Conservation (phyloP, 2,329 filamentous ascomycete species). For the Fusarium metavorans region DNA sequence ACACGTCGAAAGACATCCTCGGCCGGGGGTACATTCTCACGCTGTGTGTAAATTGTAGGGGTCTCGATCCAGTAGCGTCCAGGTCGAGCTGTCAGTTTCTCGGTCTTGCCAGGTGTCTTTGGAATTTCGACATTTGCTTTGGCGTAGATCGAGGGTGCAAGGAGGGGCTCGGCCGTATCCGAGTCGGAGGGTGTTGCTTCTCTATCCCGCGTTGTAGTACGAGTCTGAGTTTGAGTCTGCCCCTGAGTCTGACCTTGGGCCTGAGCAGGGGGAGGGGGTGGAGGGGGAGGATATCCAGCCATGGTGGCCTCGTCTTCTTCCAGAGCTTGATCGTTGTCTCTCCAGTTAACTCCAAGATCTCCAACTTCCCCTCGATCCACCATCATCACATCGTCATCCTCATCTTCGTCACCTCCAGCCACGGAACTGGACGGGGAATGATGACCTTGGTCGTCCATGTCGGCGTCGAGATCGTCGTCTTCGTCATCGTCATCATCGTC, state of each 20-base stretch:
- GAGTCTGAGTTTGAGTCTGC: slow-evolving; percentile 55
- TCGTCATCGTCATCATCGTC: slow-evolving; percentile 50
- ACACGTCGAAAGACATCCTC: slow-evolving; percentile 93
- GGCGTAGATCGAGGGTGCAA: slow-evolving; percentile 70
- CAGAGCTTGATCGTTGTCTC: slow-evolving; percentile 64
- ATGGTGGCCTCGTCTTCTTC: not conserved
- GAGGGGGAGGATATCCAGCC: slow-evolving; percentile 73
- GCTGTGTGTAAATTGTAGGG: slow-evolving; percentile 75
- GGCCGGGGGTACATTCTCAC: slow-evolving; percentile 73
- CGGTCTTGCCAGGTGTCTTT: slow-evolving; percentile 77
- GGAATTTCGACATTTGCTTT: slow-evolving; percentile 81
- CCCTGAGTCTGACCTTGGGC: slow-evolving; percentile 54
- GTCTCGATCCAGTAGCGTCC: slow-evolving; percentile 89
- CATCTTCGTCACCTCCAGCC: slow-evolving; percentile 58
- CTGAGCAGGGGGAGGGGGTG: slow-evolving; percentile 69
- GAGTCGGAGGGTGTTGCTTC: slow-evolving; percentile 79
- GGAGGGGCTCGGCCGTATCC: slow-evolving; percentile 74
- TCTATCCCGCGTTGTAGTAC: slow-evolving; percentile 61
- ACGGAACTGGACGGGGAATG: slow-evolving; percentile 49
- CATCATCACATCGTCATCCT: slow-evolving; percentile 70
- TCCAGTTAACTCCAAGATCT: slow-evolving; percentile 64
- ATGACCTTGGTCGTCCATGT: slow-evolving; percentile 54
- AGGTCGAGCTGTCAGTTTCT: slow-evolving; percentile 67
- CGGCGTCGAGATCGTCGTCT: slow-evolving; percentile 59
- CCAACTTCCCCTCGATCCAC: slow-evolving; percentile 61